Evolutionary conservation across 495 filamentous ascomycete species (phyloP), one percentile per base, ranked within the genome.

Genomic region (Tuber microsphaerosporum): DNA sequence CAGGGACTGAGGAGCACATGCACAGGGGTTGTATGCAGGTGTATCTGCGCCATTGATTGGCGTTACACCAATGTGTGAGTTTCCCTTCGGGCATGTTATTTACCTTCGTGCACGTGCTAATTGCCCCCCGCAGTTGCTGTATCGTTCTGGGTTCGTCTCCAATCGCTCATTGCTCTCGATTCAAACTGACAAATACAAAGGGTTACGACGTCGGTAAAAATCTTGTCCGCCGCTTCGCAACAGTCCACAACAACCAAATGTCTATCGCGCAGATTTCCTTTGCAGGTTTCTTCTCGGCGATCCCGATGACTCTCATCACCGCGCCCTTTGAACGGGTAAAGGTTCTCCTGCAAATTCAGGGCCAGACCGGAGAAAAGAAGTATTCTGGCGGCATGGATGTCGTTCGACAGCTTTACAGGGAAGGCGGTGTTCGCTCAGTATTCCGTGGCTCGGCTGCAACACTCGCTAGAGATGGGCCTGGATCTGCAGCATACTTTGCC

Each of bases 301-400:
- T 99, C 76, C 95, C 95, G 79, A 97, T 97, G 94, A 99, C 96
- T 1, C 84, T 93, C 84, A 97, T 99, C 86, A 98, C 95, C 5
- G 95, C 96, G 0, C 95, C 96, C 74, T 97, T 99, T 81, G 95
- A 99, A 88, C 94, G 95, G 77, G 94, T 99, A 79, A 99, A 99
- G 86, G 94, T 99, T 26, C 93, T 98, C 71, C 90, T 99, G 4
- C 95, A 99, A 84, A 97, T 98, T 76, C 95, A 98, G 83, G 94
- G 94, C 77, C 94, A 97, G 84, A 88, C 91, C 0, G 95, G 94
- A 77, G 90, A 97, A 85, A 97, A 97, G 84, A 94, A 93, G 84
- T 99, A 97, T 86, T 87, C 88, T 20, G 94, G 94, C 79, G 94
- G 93, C 51, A 68, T 92, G 70, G 95, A 98, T 84, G 95, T 97